Base-by-base conservation (phyloP, 768 basidiomycete species). In the Podaxis carcinomalis region DNA sequence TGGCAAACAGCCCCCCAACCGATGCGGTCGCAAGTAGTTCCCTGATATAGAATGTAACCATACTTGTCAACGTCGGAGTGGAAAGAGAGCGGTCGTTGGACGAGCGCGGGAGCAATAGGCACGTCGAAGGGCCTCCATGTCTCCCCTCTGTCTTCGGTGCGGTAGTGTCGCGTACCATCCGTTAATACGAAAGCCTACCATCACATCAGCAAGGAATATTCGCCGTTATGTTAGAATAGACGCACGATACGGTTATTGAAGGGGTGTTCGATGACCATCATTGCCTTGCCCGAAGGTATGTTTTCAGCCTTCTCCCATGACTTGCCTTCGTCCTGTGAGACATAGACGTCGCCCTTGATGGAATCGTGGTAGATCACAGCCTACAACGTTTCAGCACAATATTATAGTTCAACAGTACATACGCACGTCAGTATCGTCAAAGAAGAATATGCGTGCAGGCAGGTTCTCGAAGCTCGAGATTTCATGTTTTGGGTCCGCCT, bases 261-360 rank as follows among this genome's bases (percentile, higher is more conserved):
- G 0, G 97, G 96, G 70, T 98, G 97, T 63, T 89, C 84, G 54
- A 98, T 76, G 37, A 98, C 85, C 80, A 89, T 85, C 1, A 77
- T 66, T 0, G 90, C 85, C 51, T 81, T 75, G 16, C 88, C 90
- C 57, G 66, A 61, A 0, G 80, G 83, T 57, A 90, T 80, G 37
- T 73, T 82, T 0, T 79, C 74, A 16, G 80, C 82, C 25, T 71
- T 75, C 5, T 78, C 79, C 75, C 83, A 87, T 0, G 75, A 70
- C 74, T 88, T 93, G 56, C 97, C 97, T 76, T 99, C 97, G 68
- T 98, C 85, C 14, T 80, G 77, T 3, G 95, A 95, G 14, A 95
- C 81, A 67, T 85, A 85, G 7, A 98, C 78, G 64, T 85, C 80
- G 10, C 89, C 84, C 13, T 81, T 78, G 46, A 83, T 44, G 65